Percentiles rank a stretch among this genome's conserved stretches.
Conservation (phyloP, 2,329 filamentous ascomycete species). For the Xylariaceae sp. region DNA sequence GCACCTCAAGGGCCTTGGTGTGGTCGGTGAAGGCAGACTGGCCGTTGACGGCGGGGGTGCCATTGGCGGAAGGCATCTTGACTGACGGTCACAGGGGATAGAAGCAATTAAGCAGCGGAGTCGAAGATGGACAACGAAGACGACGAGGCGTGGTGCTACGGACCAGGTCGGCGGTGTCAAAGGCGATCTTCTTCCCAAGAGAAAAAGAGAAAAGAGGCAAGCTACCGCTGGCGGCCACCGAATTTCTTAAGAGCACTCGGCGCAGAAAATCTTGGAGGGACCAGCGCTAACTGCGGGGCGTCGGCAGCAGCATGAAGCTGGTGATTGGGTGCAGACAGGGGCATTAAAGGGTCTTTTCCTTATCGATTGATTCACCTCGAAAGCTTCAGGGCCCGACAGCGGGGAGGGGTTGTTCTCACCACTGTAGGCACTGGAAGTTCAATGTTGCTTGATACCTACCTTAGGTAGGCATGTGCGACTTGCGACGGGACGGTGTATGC, state of each 20-base stretch:
- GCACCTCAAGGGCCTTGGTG: constrained; percentile 72
- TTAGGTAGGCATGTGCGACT: too few species aligned
- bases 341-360: too few species aligned
- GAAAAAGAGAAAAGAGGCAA: constrained; percentile 40
- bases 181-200: constrained; percentile 52
- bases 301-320: neutral
- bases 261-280: too few species aligned
- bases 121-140: constrained; percentile 39
- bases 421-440: too few species aligned
- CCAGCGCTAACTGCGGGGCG: neutral
- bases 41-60: constrained; percentile 53
- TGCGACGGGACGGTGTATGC: too few species aligned
- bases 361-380: too few species aligned
- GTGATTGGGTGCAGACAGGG: too few species aligned
- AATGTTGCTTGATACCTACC: too few species aligned
- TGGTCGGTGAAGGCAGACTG: constrained; percentile 65
- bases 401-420: too few species aligned
- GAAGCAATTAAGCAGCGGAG: constrained; percentile 35
- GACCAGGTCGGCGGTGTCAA: constrained; percentile 36
- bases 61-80: constrained; percentile 73
- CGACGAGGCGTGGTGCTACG: constrained; percentile 26
- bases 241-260: constrained; percentile 36
- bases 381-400: too few species aligned
- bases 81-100: constrained; percentile 30
- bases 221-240: constrained; percentile 28